Percentiles rank a stretch among this genome's conserved stretches.
phyloP scores from a whole-genome alignment of 2,329 filamentous ascomycete species.

The Sclerotinia nivalis region DNA sequence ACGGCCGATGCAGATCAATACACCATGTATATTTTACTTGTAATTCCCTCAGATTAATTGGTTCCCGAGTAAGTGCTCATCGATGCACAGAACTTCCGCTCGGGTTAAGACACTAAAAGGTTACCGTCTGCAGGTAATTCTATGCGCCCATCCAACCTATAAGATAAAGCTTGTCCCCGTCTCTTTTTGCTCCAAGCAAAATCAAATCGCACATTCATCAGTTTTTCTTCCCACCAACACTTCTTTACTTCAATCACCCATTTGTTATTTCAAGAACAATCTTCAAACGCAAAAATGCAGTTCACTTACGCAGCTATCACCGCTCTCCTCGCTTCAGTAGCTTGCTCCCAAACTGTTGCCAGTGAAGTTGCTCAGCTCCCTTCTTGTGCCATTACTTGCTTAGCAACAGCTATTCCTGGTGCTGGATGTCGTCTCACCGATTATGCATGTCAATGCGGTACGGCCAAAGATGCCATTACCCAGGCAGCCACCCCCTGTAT shows the following conservation, averaged over 20 bases:
- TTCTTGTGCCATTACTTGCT: conserved; percentile 32
- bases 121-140: conserved; percentile 3
- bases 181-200: neutral
- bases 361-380: conserved; percentile 29
- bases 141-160: conserved; percentile 9
- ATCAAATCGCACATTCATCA: neutral
- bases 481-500: conserved; percentile 33
- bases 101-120: neutral
- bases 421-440: conserved; percentile 32
- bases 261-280: neutral
- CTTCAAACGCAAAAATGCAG: conserved; percentile 28
- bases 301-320: conserved; percentile 25
- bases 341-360: conserved; percentile 31
- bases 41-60: conserved; percentile 3
- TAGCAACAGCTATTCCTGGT: conserved; percentile 27
- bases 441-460: conserved; percentile 34
- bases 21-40: neutral
- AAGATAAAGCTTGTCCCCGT: conserved; percentile 9
- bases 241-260: neutral
- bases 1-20: neutral
- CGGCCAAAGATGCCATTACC: conserved; percentile 28
- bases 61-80: conserved; percentile 14
- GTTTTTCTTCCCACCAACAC: neutral
- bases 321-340: conserved; percentile 27
- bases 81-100: conserved; percentile 14